Percentiles rank a stretch among this genome's conserved stretches.
Evolutionary conservation across 1,139 yeast genomes (phyloP).

Genomic region (Yamadazyma pseudoaaseri): DNA sequence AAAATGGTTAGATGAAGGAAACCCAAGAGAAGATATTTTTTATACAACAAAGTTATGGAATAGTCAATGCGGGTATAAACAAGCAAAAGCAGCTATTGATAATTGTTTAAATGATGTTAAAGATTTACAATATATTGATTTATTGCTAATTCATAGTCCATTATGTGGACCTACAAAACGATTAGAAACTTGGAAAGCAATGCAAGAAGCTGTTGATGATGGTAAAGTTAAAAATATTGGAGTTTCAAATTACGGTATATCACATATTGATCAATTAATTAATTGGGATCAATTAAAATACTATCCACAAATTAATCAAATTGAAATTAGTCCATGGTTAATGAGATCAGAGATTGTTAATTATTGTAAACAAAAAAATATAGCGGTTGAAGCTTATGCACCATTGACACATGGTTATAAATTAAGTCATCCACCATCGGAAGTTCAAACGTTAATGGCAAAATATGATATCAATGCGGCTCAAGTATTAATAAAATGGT

Average conservation of each 20-base stretch:
- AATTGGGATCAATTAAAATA: conserved; percentile 50
- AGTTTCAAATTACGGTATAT: conserved; percentile 67
- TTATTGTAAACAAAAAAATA: conserved; percentile 41
- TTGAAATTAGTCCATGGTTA: conserved; percentile 77
- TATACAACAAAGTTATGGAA: conserved; percentile 54
- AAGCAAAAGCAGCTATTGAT: conserved; percentile 26
- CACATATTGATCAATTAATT: conserved; percentile 58
- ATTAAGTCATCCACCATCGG: conserved; percentile 23
- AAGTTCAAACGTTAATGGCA: conserved; percentile 16
- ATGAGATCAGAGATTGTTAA: conserved; percentile 64
- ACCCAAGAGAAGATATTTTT: conserved; percentile 60
- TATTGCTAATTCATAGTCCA: conserved; percentile 62
- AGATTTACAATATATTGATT: conserved; percentile 47
- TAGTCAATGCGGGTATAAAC: conserved; percentile 27
- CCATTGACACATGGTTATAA: conserved; percentile 40
- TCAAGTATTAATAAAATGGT: conserved; percentile 38
- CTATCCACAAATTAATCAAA: conserved; percentile 61
- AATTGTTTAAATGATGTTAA: conserved; percentile 26
- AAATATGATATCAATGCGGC: conserved; percentile 29
- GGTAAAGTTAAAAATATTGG: conserved; percentile 62
- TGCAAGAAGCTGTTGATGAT: conserved; percentile 62
- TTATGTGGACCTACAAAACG: conserved; percentile 50
- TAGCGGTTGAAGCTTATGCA: conserved; percentile 38
- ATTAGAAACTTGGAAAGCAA: conserved; percentile 56
- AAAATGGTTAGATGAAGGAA: conserved; percentile 52